Conservation (phyloP, 371 early-diverging fungal species). For the Mucor circinelloides region DNA sequence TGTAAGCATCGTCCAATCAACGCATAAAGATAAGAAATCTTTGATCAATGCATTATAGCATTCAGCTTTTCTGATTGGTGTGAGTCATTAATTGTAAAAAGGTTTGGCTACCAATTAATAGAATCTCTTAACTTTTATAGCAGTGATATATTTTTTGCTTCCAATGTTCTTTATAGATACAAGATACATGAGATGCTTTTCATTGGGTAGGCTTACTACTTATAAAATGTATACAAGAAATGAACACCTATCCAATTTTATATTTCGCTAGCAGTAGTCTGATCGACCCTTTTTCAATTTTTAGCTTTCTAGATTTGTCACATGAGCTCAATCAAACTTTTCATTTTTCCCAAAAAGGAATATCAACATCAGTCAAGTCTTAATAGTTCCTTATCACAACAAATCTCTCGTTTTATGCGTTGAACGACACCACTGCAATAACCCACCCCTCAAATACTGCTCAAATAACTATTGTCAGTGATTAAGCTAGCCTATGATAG, state of each 20-base stretch:
- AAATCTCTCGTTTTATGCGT: not conserved
- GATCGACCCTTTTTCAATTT: not conserved
- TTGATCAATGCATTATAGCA: conserved; percentile 32
- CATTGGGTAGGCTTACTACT: not conserved
- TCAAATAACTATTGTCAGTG: too few relatives aligned
- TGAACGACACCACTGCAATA: too few relatives aligned
- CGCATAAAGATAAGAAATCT: conserved; percentile 13
- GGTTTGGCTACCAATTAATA: not conserved
- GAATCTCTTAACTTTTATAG: conserved; percentile 1
- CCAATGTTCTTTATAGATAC: not conserved
- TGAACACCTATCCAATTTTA: not conserved
- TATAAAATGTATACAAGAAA: not conserved
- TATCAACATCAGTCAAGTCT: not conserved
- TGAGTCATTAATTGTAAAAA: conserved; percentile 43
- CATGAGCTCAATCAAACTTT: not conserved
- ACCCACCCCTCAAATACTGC: too few relatives aligned
- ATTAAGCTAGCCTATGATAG: too few relatives aligned
- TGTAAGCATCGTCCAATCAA: conserved; percentile 24
- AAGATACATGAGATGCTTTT: not conserved
- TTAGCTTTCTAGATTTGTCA: not conserved
- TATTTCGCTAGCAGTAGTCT: not conserved
- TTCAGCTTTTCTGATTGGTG: conserved; percentile 41
- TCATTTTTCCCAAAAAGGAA: not conserved
- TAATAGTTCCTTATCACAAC: not conserved
- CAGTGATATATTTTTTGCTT: not conserved